A percentile compares a stretch with the other conserved stretches of the same genome.
These are phyloP conservation scores for Picocystis sp. DNA, from an alignment of 163 green algal species.

Conservation along the genomic window DNA sequence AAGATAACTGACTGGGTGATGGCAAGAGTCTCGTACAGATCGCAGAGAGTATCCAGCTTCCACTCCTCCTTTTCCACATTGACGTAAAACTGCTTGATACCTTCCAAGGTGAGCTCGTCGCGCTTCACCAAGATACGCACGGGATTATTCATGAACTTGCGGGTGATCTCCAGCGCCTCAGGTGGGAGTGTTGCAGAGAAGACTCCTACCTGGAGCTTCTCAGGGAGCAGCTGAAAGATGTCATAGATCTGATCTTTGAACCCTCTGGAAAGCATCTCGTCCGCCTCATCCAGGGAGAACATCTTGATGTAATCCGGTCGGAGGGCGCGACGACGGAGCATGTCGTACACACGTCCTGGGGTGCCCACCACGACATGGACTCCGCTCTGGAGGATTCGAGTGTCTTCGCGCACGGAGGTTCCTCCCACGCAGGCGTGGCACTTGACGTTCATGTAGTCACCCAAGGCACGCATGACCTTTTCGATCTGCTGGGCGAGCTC, in stretches of 20 bases:
- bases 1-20: conserved; percentile 99
- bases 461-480: conserved; percentile 95
- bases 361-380: conserved; percentile 98
- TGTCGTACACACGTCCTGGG: conserved; percentile 96
- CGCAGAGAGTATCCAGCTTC: conserved; percentile 99
- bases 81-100: conserved; percentile 99
- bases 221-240: conserved; percentile 99
- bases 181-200: conserved; percentile 97
- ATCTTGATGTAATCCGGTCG: conserved; percentile 93
- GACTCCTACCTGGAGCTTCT: conserved; percentile 98
- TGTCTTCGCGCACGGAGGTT: conserved; percentile 92
- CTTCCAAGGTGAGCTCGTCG: conserved; percentile 98
- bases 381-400: conserved; percentile 73
- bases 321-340: conserved; percentile 89
- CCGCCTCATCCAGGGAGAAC: conserved; percentile 97
- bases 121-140: conserved; percentile 99
- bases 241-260: conserved; percentile 99
- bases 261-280: conserved; percentile 97
- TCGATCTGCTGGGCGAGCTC: conserved; percentile 99
- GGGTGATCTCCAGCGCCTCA: conserved; percentile 97
- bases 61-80: conserved; percentile 97
- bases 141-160: conserved; percentile 99
- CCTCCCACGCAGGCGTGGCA: conserved; percentile 98
- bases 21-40: conserved; percentile 98
- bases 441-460: conserved; percentile 78